Evolutionary conservation across 805 yeast genomes (phyloP).

Genomic region (Hanseniaspora nectarophila): DNA sequence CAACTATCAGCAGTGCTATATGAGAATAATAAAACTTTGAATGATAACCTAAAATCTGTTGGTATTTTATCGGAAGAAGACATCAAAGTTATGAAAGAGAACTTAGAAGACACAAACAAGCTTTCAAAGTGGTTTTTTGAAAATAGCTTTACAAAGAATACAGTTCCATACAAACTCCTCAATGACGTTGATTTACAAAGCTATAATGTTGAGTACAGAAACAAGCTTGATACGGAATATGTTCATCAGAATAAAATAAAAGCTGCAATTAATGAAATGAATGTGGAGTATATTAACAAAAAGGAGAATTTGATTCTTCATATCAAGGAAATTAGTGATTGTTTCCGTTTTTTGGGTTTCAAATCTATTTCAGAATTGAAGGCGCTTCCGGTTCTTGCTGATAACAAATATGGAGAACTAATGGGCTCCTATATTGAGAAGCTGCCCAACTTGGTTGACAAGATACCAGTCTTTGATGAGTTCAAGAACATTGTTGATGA

Average conservation of each 20-base stretch:
- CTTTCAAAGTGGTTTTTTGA: constrained; percentile 9
- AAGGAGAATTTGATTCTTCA: constrained; percentile 9
- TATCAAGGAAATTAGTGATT: constrained; percentile 13
- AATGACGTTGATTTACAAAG: constrained; percentile 14
- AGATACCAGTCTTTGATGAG: constrained; percentile 15
- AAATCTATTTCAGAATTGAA: not conserved
- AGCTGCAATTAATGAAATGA: not conserved
- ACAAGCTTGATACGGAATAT: constrained; percentile 1
- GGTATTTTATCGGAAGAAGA: not conserved
- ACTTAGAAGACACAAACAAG: constrained; percentile 1
- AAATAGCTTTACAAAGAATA: not conserved
- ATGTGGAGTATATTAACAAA: constrained; percentile 12
- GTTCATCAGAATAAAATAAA: constrained; percentile 15
- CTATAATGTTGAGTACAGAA: not conserved
- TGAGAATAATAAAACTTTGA: not conserved
- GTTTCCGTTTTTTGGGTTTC: constrained; percentile 8
- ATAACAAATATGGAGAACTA: not conserved
- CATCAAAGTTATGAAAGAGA: not conserved
- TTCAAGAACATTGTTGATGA: not conserved
- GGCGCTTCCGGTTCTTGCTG: not conserved
- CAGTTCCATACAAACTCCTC: constrained; percentile 14
- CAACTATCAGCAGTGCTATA: not conserved
- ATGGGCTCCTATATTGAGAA: constrained; percentile 20
- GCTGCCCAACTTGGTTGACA: constrained; percentile 18
- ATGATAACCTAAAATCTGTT: not conserved